phyloP scores from a whole-genome alignment of 352 stramenopile genomes.

The Phytophthora crassamura region DNA sequence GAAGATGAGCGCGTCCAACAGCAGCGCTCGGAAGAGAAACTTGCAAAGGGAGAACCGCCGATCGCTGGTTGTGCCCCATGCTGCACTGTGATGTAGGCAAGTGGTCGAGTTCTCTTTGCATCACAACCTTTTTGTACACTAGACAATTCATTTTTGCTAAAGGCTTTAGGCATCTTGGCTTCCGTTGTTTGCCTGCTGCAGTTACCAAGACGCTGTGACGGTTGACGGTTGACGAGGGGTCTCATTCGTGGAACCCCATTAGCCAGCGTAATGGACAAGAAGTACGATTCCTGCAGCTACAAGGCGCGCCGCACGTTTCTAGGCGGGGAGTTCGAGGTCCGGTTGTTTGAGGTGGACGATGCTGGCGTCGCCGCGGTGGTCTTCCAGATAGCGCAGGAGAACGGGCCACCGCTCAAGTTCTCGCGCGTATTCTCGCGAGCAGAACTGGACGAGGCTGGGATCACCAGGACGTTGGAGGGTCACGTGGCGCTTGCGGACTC shows the following conservation, averaged over 20 bases:
- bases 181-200: background rate
- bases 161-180: background rate
- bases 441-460: conserved; percentile 53
- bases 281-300: conserved; percentile 67
- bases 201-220: conserved; percentile 14
- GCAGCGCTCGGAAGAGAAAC: conserved; percentile 36
- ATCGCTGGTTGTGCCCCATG: conserved; percentile 62
- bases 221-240: conserved; percentile 20
- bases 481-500: conserved; percentile 69
- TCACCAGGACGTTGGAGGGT: conserved; percentile 68
- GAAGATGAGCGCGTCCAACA: conserved; percentile 50
- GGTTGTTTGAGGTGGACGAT: conserved; percentile 77
- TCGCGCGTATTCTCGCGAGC: conserved; percentile 61
- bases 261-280: conserved; percentile 40
- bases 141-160: conserved; percentile 7
- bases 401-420: conserved; percentile 59
- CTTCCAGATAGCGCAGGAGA: conserved; percentile 41
- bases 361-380: conserved; percentile 67
- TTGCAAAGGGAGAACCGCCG: conserved; percentile 30
- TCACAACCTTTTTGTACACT: conserved; percentile 12
- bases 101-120: background rate
- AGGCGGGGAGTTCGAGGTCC: conserved; percentile 70
- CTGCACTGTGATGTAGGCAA: conserved; percentile 55
- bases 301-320: conserved; percentile 68
- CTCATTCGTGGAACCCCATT: conserved; percentile 5